Evolutionary conservation across 164 flowering plant genomes (phyloP).

Genomic region (Vitis riparia): DNA sequence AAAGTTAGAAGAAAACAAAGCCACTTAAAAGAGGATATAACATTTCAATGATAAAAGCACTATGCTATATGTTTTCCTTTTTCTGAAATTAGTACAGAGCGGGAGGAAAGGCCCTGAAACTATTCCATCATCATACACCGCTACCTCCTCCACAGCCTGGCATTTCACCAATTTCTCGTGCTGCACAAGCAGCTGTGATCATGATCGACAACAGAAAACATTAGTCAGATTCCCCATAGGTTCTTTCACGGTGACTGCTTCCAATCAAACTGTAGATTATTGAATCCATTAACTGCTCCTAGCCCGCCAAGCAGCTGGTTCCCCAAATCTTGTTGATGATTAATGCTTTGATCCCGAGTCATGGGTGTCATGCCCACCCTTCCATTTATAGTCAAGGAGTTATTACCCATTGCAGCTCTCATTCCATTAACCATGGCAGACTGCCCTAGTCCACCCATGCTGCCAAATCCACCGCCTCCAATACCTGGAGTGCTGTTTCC

Average conservation of each 20-base stretch:
- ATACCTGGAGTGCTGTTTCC: slow-evolving; percentile 37
- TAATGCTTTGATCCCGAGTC: slow-evolving; percentile 51
- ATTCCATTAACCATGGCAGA: slow-evolving; percentile 56
- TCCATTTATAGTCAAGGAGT: slow-evolving; percentile 61
- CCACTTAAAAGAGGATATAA: slow-evolving; percentile 16
- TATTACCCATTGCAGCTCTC: slow-evolving; percentile 61
- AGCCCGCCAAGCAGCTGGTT: slow-evolving; percentile 71
- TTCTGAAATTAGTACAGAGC: slow-evolving; percentile 46
- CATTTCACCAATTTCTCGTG: slow-evolving; percentile 16
- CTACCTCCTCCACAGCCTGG: slow-evolving; percentile 11
- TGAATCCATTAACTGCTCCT: slow-evolving; percentile 76
- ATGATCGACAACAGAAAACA: background rate
- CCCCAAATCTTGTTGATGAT: slow-evolving; percentile 72
- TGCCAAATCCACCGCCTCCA: slow-evolving; percentile 48
- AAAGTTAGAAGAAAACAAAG: slow-evolving; percentile 12
- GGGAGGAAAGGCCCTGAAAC: slow-evolving; percentile 24
- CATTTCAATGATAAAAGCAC: slow-evolving; percentile 36
- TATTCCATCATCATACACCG: background rate
- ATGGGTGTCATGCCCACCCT: slow-evolving; percentile 55
- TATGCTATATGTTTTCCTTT: slow-evolving; percentile 35
- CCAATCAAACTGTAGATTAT: slow-evolving; percentile 88
- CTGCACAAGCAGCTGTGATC: slow-evolving; percentile 31
- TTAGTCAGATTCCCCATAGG: background rate
- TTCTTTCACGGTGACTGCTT: slow-evolving; percentile 58
- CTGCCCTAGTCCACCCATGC: slow-evolving; percentile 58